Percentiles rank a stretch among this genome's conserved stretches.
phyloP scores from a whole-genome alignment of 441 rosid genomes.

The Populus hybrid region DNA sequence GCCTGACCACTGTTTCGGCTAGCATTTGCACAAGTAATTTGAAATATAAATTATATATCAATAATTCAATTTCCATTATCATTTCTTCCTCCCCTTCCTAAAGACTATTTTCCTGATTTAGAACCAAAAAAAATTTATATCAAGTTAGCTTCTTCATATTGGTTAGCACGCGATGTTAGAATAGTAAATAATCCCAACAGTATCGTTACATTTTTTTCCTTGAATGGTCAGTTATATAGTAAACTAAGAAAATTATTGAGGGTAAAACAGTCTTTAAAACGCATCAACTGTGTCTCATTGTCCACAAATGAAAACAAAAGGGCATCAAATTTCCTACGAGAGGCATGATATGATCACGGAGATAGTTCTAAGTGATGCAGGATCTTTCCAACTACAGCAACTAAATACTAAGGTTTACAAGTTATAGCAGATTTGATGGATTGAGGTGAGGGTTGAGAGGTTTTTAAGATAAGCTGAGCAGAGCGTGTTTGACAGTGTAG shows the following conservation, averaged over 20 bases:
- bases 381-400: too few species aligned
- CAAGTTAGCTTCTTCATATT: background rate
- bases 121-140: background rate
- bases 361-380: background rate
- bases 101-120: background rate
- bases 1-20: background rate
- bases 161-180: background rate
- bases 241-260: background rate
- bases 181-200: background rate
- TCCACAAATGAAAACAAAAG: background rate
- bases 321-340: background rate
- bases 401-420: too few species aligned
- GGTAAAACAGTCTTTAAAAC: background rate
- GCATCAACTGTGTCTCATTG: background rate
- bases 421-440: too few species aligned
- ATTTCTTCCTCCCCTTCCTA: background rate
- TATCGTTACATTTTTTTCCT: background rate
- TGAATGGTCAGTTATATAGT: background rate
- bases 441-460: too few species aligned
- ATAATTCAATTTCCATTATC: background rate
- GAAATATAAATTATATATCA: background rate
- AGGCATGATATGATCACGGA: background rate
- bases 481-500: too few species aligned
- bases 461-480: too few species aligned
- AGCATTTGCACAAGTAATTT: background rate